phyloP scores from a whole-genome alignment of 176 grass and related monocot species.

The Aegilops sharonensis region DNA sequence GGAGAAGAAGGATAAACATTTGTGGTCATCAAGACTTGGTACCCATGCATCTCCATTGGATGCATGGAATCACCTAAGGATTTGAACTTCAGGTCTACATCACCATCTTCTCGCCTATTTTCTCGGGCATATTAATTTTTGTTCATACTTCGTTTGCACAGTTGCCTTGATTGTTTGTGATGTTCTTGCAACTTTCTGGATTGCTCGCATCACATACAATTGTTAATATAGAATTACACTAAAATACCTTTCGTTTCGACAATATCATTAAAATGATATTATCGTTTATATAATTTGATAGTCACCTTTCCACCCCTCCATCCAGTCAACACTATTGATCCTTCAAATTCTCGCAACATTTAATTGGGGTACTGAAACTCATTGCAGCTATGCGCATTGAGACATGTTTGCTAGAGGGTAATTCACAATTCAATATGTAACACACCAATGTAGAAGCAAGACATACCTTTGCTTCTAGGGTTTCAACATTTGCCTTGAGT shows the following conservation, averaged over 20 bases:
- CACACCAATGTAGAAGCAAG: not conserved
- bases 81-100: not conserved
- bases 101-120: not conserved
- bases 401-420: not conserved
- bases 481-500: slow-evolving; percentile 60
- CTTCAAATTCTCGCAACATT: not conserved
- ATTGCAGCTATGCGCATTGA: not conserved
- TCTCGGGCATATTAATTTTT: not conserved
- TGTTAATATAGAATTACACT: not conserved
- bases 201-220: not conserved
- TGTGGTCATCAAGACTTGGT: not conserved
- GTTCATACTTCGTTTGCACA: not conserved
- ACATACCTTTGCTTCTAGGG: slow-evolving; percentile 61
- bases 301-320: not conserved
- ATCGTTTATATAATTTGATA: not conserved
- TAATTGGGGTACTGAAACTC: not conserved
- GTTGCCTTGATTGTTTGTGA: not conserved
- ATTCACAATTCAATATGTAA: not conserved
- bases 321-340: not conserved
- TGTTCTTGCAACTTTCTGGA: not conserved
- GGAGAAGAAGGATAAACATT: not conserved
- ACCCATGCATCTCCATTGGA: not conserved
- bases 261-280: not conserved
- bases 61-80: not conserved
- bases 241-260: not conserved